phyloP scores from a whole-genome alignment of 1,139 yeast species.

The Ogataea hybrid region DNA sequence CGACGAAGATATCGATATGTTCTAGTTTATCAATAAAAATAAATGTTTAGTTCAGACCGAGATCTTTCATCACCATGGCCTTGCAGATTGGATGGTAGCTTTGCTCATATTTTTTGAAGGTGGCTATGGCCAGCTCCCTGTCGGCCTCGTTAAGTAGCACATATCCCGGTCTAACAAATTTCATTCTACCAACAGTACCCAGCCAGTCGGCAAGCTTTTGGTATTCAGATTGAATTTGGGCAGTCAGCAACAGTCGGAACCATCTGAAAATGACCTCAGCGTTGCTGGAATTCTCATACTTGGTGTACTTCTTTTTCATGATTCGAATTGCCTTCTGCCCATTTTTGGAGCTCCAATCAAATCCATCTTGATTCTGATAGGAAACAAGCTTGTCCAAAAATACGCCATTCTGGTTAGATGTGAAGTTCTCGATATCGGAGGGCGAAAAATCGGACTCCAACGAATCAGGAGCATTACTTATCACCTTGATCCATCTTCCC shows the following conservation, averaged over 20 bases:
- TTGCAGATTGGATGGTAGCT: slow-evolving; percentile 86
- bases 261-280: slow-evolving; percentile 83
- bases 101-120: slow-evolving; percentile 56
- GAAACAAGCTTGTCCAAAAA: slow-evolving; percentile 69
- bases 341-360: slow-evolving; percentile 32
- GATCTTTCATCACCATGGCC: slow-evolving; percentile 73
- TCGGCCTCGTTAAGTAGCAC: slow-evolving; percentile 62
- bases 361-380: slow-evolving; percentile 35
- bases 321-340: slow-evolving; percentile 38
- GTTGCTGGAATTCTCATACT: slow-evolving; percentile 53
- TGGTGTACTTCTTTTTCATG: slow-evolving; percentile 45
- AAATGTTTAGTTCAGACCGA: slow-evolving; percentile 20
- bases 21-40: slow-evolving; percentile 5
- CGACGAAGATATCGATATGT: slow-evolving; percentile 21
- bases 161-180: slow-evolving; percentile 87
- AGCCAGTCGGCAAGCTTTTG: slow-evolving; percentile 71
- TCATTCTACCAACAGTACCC: slow-evolving; percentile 93
- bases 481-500: slow-evolving; percentile 54
- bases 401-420: slow-evolving; percentile 75
- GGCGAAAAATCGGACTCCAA: slow-evolving; percentile 30
- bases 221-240: slow-evolving; percentile 45
- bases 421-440: slow-evolving; percentile 53
- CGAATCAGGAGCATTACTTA: slow-evolving; percentile 29
- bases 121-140: slow-evolving; percentile 59
- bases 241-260: slow-evolving; percentile 61